These are phyloP conservation scores for Trebouxia sp. DNA, from an alignment of 139 green algal species.

Conservation along the genomic window DNA sequence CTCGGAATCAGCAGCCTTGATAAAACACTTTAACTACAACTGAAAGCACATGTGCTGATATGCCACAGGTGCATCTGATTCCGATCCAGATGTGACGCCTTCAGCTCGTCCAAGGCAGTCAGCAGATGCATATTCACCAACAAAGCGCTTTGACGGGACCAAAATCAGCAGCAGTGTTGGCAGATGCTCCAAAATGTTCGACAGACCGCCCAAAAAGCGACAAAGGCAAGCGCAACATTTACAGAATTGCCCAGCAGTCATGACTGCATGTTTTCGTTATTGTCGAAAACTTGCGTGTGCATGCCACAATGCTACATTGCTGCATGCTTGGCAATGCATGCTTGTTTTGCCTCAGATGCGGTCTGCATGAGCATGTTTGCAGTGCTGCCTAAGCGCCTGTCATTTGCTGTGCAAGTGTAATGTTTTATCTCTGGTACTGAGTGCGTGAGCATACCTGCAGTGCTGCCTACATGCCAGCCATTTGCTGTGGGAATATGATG, in stretches of 20 bases:
- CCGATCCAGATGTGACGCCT: neutral
- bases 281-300: neutral
- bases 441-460: neutral
- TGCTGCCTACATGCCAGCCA: neutral
- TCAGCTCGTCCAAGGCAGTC: neutral
- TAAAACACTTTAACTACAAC: too few relatives aligned
- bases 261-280: neutral
- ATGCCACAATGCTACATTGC: neutral
- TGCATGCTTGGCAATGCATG: too few relatives aligned
- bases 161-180: neutral
- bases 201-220: neutral
- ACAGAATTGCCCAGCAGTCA: too few relatives aligned
- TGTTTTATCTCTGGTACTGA: neutral
- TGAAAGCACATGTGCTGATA: neutral
- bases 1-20: too few relatives aligned
- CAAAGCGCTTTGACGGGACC: too few relatives aligned
- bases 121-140: too few relatives aligned
- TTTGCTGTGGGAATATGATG: neutral
- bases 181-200: neutral
- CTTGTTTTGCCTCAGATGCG: neutral
- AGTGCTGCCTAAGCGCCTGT: neutral
- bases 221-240: neutral
- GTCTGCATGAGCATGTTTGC: neutral
- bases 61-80: slow-evolving; percentile 17
- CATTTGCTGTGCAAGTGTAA: neutral